Evolutionary conservation across 768 basidiomycete species (phyloP).

Genomic region (Porphyrellus cyaneotinctus): DNA sequence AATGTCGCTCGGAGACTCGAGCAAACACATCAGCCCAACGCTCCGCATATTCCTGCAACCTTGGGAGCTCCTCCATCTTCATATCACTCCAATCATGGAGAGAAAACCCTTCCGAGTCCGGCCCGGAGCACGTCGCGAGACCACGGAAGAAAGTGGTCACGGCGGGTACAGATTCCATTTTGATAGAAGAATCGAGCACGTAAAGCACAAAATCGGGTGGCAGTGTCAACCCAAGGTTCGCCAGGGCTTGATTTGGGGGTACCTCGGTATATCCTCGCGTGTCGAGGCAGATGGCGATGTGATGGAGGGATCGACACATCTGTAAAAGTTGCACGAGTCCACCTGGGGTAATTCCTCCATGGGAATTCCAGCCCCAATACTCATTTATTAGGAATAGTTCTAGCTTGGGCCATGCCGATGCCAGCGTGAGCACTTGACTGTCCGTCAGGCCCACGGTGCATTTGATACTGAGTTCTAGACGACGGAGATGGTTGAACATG

Average conservation of each 20-base stretch:
- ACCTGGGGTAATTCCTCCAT: not conserved
- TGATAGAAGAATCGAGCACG: not conserved
- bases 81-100: not conserved
- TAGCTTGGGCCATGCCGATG: not conserved
- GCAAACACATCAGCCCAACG: not conserved
- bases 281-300: not conserved
- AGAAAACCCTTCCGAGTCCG: not conserved
- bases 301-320: not conserved
- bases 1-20: too few relatives aligned
- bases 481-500: not conserved
- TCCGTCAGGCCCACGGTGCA: not conserved
- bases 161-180: not conserved
- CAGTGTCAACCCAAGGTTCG: not conserved
- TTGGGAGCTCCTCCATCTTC: not conserved
- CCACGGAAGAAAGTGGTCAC: not conserved
- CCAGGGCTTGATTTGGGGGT: not conserved
- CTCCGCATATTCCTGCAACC: not conserved
- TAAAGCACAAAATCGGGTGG: not conserved
- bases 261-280: not conserved
- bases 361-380: not conserved
- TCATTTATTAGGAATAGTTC: not conserved
- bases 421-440: not conserved
- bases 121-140: not conserved
- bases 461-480: not conserved
- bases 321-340: not conserved